phyloP scores from a whole-genome alignment of 78 protist genomes.

The Dictyostelium firmibasis region DNA sequence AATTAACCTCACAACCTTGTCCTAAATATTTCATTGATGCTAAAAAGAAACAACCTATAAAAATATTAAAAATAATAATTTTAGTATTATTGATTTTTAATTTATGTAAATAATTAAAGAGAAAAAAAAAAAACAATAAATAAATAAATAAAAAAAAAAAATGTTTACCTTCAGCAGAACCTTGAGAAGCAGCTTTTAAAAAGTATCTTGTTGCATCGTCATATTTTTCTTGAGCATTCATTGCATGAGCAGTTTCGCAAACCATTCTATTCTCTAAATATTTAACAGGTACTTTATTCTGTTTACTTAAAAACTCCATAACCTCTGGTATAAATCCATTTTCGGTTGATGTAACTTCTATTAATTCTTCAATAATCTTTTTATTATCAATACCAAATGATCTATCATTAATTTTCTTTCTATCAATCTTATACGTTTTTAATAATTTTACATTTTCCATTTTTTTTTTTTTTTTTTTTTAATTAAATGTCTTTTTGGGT shows the following conservation, averaged over 20 bases:
- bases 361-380: neutral
- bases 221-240: neutral
- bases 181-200: constrained; percentile 2
- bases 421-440: neutral
- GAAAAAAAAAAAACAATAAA: neutral
- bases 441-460: neutral
- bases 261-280: constrained; percentile 1
- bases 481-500: too few species aligned
- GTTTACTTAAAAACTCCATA: neutral
- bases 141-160: too few species aligned
- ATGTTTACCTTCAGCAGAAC: constrained; percentile 3
- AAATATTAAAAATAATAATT: neutral
- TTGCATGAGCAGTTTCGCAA: constrained; percentile 7
- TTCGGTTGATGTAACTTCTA: neutral
- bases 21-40: constrained; percentile 26
- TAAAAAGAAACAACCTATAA: neutral
- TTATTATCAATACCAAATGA: neutral
- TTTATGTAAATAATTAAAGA: neutral
- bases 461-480: too few species aligned
- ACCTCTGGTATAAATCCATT: neutral
- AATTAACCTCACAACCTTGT: neutral
- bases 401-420: neutral
- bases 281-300: neutral
- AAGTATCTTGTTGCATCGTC: neutral
- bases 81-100: neutral